Evolutionary conservation across 306 rosid species (phyloP).

Genomic region (Styphnolobium japonicum): DNA sequence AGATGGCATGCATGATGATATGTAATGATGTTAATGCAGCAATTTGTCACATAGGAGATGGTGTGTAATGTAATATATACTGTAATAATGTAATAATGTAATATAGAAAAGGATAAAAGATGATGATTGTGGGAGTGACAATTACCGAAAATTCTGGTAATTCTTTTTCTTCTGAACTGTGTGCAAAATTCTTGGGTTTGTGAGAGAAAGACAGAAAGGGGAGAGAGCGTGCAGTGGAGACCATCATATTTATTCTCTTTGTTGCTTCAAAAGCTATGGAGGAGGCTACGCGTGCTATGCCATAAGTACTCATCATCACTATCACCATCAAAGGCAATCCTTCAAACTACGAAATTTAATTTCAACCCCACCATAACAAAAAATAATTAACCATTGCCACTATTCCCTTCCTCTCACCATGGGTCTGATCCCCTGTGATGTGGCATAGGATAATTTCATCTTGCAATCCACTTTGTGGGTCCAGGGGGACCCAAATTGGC

Average conservation of each 20-base stretch:
- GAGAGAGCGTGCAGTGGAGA: slow-evolving; percentile 66
- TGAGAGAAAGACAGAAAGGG: slow-evolving; percentile 28
- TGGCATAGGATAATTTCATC: not conserved
- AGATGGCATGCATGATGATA: slow-evolving; percentile 28
- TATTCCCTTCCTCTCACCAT: not conserved
- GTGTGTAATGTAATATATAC: not conserved
- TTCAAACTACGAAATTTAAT: not conserved
- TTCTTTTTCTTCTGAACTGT: slow-evolving; percentile 51
- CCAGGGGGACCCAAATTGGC: not conserved
- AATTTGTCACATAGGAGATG: slow-evolving; percentile 5
- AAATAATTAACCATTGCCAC: slow-evolving; percentile 5
- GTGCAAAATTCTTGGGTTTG: slow-evolving; percentile 46
- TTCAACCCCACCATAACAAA: not conserved
- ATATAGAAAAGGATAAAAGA: slow-evolving; percentile 43
- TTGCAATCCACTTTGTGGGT: not conserved
- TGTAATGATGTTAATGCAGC: slow-evolving; percentile 27
- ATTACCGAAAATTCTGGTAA: slow-evolving; percentile 48
- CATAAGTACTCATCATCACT: slow-evolving; percentile 66
- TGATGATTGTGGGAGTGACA: slow-evolving; percentile 66
- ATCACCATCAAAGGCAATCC: slow-evolving; percentile 42
- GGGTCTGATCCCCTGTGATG: not conserved
- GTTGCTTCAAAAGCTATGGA: slow-evolving; percentile 54
- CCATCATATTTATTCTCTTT: slow-evolving; percentile 77
- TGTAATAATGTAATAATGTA: not conserved
- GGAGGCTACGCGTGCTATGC: slow-evolving; percentile 62